phyloP scores from a whole-genome alignment of 2,329 filamentous ascomycete genomes.

The Periconia sp. region DNA sequence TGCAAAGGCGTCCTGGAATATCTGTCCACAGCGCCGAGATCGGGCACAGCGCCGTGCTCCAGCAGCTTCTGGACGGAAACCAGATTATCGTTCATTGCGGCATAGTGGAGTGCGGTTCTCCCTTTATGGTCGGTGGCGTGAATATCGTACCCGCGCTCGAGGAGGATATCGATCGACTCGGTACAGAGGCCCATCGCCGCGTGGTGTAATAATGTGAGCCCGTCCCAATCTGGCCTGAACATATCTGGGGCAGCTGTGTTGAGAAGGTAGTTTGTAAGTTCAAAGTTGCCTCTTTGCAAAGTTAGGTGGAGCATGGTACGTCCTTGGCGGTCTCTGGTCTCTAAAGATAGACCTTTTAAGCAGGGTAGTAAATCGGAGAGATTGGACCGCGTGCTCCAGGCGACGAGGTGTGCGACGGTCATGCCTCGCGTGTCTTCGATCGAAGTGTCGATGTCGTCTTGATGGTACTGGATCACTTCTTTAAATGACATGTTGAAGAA shows the following conservation, averaged over 20 bases:
- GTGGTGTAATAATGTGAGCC: constrained; percentile 7
- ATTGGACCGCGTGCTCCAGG: constrained; percentile 5
- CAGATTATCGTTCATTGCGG: constrained; percentile 2
- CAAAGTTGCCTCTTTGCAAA: constrained; percentile 9
- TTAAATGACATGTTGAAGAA: constrained; percentile 4
- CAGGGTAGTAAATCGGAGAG: constrained; percentile 1
- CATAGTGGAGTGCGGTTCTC: constrained; percentile 8
- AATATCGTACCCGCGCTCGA: not conserved
- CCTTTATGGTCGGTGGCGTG: constrained; percentile 2
- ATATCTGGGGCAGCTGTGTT: no score
- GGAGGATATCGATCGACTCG: constrained; percentile 2
- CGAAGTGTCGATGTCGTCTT: constrained; percentile 7
- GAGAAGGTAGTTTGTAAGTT: constrained; percentile 4
- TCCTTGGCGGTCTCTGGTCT: constrained; percentile 1
- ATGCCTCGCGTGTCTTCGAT: constrained; percentile 11
- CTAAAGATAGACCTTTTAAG: not conserved
- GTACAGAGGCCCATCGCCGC: constrained; percentile 2
- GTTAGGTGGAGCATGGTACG: constrained; percentile 8
- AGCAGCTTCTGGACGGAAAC: no score
- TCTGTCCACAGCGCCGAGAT: no score
- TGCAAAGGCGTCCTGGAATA: no score
- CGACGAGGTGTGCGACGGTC: constrained; percentile 12
- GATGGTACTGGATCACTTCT: constrained; percentile 3
- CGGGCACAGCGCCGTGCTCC: no score
- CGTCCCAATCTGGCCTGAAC: not conserved